Evolutionary conservation across 805 yeast genomes (phyloP), one percentile per base, ranked within the genome.

Genomic region (Zygoascus flipseniorum): DNA sequence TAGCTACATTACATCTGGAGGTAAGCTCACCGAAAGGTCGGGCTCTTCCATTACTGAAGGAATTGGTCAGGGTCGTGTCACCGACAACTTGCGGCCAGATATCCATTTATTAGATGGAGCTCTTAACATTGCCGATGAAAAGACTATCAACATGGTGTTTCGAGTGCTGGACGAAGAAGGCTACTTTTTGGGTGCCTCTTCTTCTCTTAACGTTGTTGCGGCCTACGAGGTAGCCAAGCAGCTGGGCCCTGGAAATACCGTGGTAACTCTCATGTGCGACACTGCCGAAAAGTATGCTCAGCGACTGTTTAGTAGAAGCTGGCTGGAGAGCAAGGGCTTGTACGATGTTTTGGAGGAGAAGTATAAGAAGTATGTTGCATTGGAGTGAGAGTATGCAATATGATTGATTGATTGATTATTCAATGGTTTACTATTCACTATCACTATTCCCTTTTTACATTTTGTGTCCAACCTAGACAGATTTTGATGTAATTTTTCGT

Each of bases 41-140:
- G 97, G 97, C 31, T 80, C 88, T 2, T 85, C 95, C 0, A 89
- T 90, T 69, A 90, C 97, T 31, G 97, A 90, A 72, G 97, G 97
- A 32, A 89, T 90, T 71, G 97, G 97, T 31, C 97, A 90, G 71
- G 96, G 96, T 47, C 78, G 97, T 62, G 85, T 90, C 62, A 90
- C 97, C 5, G 85, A 79, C 58, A 90, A 90, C 68, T 76, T 90
- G 68, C 75, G 74, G 16, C 85, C 81, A 45, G 96, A 88, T 57
- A 72, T 89, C 31, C 83, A 76, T 8, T 67, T 83, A 32, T 75
- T 88, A 39, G 97, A 90, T 65, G 95, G 84, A 60, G 95, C 97
- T 1, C 69, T 86, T 48, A 77, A 79, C 59, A 80, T 90, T 51
- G 80, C 89, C 1, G 97, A 90, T 70, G 85, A 77, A 54, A 85